phyloP scores from a whole-genome alignment of 306 rosid species.

The Acacia melanoxylon region DNA sequence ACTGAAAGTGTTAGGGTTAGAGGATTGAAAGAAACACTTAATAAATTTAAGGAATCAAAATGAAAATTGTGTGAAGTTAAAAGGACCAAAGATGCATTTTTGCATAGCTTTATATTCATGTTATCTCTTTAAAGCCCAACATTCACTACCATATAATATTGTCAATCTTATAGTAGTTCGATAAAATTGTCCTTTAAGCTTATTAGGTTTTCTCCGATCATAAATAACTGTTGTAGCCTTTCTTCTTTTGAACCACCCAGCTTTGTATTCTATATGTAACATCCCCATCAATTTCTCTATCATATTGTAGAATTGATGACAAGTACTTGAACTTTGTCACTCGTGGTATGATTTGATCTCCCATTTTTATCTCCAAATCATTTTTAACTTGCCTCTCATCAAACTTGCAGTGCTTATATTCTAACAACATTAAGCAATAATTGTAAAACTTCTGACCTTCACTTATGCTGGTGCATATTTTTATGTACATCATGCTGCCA shows the following conservation, averaged over 20 bases:
- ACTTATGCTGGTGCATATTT: neutral
- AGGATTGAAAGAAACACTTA: neutral
- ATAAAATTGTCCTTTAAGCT: neutral
- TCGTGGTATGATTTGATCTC: neutral
- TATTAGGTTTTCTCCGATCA: neutral
- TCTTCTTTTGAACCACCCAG: neutral
- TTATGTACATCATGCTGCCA: constrained; percentile 21
- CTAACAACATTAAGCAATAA: too few species aligned
- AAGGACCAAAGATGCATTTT: neutral
- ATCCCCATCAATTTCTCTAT: neutral
- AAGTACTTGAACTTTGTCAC: neutral
- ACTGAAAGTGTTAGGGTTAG: neutral
- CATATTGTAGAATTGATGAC: neutral
- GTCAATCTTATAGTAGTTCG: neutral
- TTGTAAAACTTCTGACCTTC: constrained; percentile 1
- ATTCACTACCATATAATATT: neutral
- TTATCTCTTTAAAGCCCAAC: neutral
- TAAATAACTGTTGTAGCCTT: neutral
- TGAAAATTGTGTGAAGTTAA: neutral
- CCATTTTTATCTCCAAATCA: neutral
- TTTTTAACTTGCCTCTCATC: neutral
- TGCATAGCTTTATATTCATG: neutral
- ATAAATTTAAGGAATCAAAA: neutral
- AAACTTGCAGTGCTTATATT: neutral
- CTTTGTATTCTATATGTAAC: neutral